Evolutionary conservation across 805 yeast species (phyloP).

Genomic region (Schizosaccharomyces cryophilus): DNA sequence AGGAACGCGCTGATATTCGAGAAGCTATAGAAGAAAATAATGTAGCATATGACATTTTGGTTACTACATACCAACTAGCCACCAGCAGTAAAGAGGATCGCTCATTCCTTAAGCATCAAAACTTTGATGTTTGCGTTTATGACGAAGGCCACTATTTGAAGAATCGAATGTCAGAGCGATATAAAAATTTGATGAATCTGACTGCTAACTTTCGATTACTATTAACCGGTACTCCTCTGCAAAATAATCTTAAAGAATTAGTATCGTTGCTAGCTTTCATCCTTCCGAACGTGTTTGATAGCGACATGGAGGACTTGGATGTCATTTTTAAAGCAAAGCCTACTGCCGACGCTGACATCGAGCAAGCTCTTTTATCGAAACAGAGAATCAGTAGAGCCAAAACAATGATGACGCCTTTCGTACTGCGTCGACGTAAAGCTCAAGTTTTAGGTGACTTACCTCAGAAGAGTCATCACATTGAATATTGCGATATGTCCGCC

Average conservation of each 20-base stretch:
- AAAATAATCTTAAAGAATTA: conserved; percentile 71
- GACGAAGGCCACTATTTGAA: conserved; percentile 97
- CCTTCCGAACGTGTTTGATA: conserved; percentile 55
- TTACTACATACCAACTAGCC: conserved; percentile 82
- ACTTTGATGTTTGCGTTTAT: conserved; percentile 71
- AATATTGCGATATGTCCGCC: conserved; percentile 34
- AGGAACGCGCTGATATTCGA: conserved; percentile 65
- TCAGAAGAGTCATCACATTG: conserved; percentile 37
- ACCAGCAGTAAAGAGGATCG: conserved; percentile 71
- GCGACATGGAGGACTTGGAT: conserved; percentile 58
- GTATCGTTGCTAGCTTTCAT: conserved; percentile 79
- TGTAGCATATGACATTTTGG: conserved; percentile 55
- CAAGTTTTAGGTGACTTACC: conserved; percentile 85
- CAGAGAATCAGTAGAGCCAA: conserved; percentile 85
- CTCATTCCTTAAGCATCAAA: conserved; percentile 44
- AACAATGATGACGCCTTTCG: conserved; percentile 96
- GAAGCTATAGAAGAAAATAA: conserved; percentile 32
- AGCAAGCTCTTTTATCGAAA: conserved; percentile 50
- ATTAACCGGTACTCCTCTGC: conserved; percentile 91
- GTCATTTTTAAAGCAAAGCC: conserved; percentile 60
- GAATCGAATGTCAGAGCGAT: conserved; percentile 70
- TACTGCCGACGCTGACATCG: neutral
- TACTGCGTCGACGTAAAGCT: conserved; percentile 68
- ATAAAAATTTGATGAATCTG: conserved; percentile 61
- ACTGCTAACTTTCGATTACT: conserved; percentile 59